Conservation (phyloP, 164 flowering plant genomes). For the Sextonia rubra region DNA sequence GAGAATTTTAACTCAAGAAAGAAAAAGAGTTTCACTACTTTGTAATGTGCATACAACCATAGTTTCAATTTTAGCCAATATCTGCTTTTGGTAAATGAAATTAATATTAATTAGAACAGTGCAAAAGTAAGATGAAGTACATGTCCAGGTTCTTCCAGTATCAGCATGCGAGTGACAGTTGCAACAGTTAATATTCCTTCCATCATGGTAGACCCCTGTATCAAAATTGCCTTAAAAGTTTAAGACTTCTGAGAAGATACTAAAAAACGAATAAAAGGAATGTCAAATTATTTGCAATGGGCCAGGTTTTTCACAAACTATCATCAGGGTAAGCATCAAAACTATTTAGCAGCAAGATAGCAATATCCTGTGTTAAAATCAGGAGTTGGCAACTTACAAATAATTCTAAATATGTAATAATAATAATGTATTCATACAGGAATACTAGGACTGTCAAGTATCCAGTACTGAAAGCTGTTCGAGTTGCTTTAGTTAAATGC, state of each 20-base stretch:
- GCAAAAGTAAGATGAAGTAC: constrained; percentile 9
- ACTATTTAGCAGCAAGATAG: neutral
- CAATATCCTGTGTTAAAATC: neutral
- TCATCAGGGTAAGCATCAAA: neutral
- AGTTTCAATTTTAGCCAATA: neutral
- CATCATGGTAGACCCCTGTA: constrained; percentile 55
- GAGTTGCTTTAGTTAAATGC: too few species aligned
- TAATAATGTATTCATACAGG: too few species aligned
- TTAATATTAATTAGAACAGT: neutral
- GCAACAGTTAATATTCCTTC: constrained; percentile 63
- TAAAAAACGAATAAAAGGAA: neutral
- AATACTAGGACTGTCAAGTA: too few species aligned
- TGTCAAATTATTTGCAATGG: neutral
- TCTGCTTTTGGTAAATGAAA: neutral
- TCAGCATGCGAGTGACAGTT: constrained; percentile 64
- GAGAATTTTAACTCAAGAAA: neutral
- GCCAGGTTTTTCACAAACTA: neutral
- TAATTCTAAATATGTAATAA: neutral
- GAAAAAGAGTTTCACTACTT: neutral
- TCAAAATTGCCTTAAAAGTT: neutral
- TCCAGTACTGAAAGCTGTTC: too few species aligned
- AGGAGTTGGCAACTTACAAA: neutral
- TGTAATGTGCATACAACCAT: neutral
- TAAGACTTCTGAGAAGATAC: neutral
- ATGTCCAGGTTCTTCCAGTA: constrained; percentile 69